A percentile compares a stretch with the other conserved stretches of the same genome.
These are phyloP conservation scores for Conticribra guillardii DNA, from an alignment of 108 stramenopile genomes.

Conservation along the genomic window DNA sequence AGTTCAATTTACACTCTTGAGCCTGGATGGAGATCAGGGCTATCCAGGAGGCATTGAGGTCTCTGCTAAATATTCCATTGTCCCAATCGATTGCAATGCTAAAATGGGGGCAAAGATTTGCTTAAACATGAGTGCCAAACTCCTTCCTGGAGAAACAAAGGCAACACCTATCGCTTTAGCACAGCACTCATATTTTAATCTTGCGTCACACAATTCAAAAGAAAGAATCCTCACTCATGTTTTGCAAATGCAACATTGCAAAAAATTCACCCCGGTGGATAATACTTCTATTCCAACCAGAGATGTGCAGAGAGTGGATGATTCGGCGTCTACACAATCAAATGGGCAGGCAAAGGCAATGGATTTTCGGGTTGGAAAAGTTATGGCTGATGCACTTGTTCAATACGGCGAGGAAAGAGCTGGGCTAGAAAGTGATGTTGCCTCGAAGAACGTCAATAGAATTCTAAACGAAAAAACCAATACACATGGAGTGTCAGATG, in stretches of 20 bases:
- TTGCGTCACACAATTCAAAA: conserved; percentile 50
- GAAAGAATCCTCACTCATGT: conserved; percentile 70
- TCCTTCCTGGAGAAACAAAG: conserved; percentile 45
- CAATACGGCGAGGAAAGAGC: conserved; percentile 40
- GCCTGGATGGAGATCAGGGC: conserved; percentile 81
- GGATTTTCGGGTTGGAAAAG: conserved; percentile 55
- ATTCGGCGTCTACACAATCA: conserved; percentile 9
- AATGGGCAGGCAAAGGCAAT: conserved; percentile 27
- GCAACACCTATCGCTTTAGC: conserved; percentile 79
- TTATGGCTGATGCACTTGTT: conserved; percentile 55
- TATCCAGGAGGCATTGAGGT: conserved; percentile 75
- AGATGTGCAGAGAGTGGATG: conserved; percentile 53
- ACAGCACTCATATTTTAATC: conserved; percentile 89
- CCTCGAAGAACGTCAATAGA: conserved; percentile 21
- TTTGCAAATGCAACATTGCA: conserved; percentile 56
- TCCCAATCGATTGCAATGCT: conserved; percentile 8
- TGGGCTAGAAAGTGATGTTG: conserved; percentile 27
- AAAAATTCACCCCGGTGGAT: conserved; percentile 75
- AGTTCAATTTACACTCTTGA: conserved; percentile 59
- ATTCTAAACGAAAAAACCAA: background rate
- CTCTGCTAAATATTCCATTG: conserved; percentile 67
- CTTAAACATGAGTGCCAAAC: conserved; percentile 58
- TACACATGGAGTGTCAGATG: background rate
- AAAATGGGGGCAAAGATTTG: conserved; percentile 36
- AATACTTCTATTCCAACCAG: conserved; percentile 70